Evolutionary conservation across 805 yeast genomes (phyloP).

Genomic region (Zygoascus tannicola): DNA sequence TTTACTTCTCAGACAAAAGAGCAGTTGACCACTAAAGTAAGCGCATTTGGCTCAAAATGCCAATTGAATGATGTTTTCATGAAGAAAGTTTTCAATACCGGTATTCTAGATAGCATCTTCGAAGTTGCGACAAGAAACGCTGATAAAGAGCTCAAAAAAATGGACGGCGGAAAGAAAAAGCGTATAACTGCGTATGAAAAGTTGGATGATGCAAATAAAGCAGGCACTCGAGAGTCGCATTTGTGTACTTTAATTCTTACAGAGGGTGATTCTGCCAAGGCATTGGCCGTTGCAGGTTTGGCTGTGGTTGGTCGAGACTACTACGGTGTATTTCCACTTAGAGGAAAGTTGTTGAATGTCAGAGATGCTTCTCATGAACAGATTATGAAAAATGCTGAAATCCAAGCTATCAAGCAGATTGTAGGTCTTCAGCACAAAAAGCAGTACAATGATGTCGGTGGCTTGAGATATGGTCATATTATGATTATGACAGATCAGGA

Average conservation of each 20-base stretch:
- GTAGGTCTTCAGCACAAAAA: conserved; percentile 93
- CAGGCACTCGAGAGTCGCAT: conserved; percentile 87
- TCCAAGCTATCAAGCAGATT: conserved; percentile 89
- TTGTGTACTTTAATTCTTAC: conserved; percentile 90
- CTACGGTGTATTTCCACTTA: conserved; percentile 89
- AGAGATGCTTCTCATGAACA: conserved; percentile 97
- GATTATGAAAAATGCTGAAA: conserved; percentile 84
- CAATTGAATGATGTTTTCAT: conserved; percentile 72
- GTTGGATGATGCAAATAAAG: conserved; percentile 90
- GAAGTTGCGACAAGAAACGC: conserved; percentile 85
- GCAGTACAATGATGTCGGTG: conserved; percentile 59
- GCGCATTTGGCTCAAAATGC: conserved; percentile 82
- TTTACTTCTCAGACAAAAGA: conserved; percentile 97
- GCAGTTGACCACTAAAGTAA: conserved; percentile 78
- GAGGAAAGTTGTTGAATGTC: conserved; percentile 92
- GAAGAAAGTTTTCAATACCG: conserved; percentile 63
- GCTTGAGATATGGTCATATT: conserved; percentile 86
- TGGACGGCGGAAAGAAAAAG: conserved; percentile 74
- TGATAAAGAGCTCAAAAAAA: conserved; percentile 74
- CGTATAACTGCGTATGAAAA: conserved; percentile 85
- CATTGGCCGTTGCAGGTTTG: conserved; percentile 86
- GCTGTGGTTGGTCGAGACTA: conserved; percentile 92
- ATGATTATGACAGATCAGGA: conserved; percentile 99
- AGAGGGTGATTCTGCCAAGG: conserved; percentile 94
- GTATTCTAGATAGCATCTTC: conserved; percentile 55